Percentiles rank a stretch among this genome's conserved stretches.
Evolutionary conservation across 495 filamentous ascomycete species (phyloP).

Genomic region (Bacidia rubella): DNA sequence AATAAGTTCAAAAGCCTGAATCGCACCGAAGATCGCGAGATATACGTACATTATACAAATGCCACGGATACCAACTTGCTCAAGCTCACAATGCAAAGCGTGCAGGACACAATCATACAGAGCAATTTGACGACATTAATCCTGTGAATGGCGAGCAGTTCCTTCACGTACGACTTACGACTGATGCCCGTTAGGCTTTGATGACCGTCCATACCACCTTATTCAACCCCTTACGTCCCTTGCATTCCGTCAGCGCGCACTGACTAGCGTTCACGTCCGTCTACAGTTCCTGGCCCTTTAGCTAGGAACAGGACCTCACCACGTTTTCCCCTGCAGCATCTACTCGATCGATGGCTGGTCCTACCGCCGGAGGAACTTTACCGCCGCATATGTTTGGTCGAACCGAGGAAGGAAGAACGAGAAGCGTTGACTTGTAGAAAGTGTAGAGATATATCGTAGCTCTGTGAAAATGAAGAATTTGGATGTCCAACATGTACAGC

Average conservation of each 20-base stretch:
- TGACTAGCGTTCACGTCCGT: not conserved
- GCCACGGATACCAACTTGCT: slow-evolving; percentile 90
- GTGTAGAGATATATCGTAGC: not conserved
- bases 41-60: slow-evolving; percentile 89
- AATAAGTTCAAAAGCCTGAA: slow-evolving; percentile 82
- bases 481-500: not conserved
- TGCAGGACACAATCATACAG: slow-evolving; percentile 99
- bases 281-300: not conserved
- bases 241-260: slow-evolving; percentile 4
- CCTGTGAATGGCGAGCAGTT: slow-evolving; percentile 35
- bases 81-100: slow-evolving; percentile 93
- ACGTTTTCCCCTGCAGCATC: not conserved
- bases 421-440: not conserved
- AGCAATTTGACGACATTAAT: slow-evolving; percentile 91
- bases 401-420: not conserved
- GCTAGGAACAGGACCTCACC: not conserved
- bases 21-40: slow-evolving; percentile 71
- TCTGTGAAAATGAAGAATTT: not conserved
- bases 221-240: not conserved
- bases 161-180: slow-evolving; percentile 1
- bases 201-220: not conserved
- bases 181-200: not conserved
- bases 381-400: not conserved
- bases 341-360: not conserved
- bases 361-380: not conserved